Percentiles rank a stretch among this genome's conserved stretches.
These are phyloP conservation scores for Ustilago esculenta DNA, from an alignment of 1,284 basidiomycete genomes.

Conservation along the genomic window DNA sequence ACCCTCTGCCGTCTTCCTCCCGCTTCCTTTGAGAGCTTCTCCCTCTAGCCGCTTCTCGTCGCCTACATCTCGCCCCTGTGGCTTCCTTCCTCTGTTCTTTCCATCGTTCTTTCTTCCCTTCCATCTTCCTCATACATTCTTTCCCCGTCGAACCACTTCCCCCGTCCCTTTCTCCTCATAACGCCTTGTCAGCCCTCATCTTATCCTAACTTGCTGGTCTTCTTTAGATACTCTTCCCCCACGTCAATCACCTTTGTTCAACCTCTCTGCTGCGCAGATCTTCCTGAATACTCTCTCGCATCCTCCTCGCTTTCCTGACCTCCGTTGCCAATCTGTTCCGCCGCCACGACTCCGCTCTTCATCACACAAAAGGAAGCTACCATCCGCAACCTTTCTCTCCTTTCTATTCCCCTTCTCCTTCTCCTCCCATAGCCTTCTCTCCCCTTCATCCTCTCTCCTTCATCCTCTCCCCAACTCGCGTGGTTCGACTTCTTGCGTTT, in stretches of 20 bases:
- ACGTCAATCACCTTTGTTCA: background rate
- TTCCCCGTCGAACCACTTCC: constrained; percentile 18
- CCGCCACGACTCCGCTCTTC: background rate
- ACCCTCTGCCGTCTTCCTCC: background rate
- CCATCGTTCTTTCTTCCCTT: constrained; percentile 7
- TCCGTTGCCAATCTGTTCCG: background rate
- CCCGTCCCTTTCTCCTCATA: constrained; percentile 5
- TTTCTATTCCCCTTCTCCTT: too few species aligned
- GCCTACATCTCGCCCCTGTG: background rate
- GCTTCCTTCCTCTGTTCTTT: constrained; percentile 2
- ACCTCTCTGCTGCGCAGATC: constrained; percentile 25
- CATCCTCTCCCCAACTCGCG: background rate
- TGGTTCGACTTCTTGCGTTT: constrained; percentile 19
- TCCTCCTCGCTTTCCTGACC: constrained; percentile 1
- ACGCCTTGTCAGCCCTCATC: background rate
- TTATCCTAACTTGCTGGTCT: constrained; percentile 46
- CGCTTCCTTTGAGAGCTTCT: background rate
- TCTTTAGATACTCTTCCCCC: constrained; percentile 29
- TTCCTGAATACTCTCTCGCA: background rate
- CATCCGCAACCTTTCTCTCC: background rate
- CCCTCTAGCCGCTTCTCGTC: background rate
- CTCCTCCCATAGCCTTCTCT: too few species aligned
- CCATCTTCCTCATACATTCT: constrained; percentile 11
- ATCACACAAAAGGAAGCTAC: constrained; percentile 18
- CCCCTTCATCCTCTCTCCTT: background rate